These are phyloP conservation scores for Cercospora nicotianae DNA, from an alignment of 2,329 filamentous ascomycete genomes.

Conservation along the genomic window DNA sequence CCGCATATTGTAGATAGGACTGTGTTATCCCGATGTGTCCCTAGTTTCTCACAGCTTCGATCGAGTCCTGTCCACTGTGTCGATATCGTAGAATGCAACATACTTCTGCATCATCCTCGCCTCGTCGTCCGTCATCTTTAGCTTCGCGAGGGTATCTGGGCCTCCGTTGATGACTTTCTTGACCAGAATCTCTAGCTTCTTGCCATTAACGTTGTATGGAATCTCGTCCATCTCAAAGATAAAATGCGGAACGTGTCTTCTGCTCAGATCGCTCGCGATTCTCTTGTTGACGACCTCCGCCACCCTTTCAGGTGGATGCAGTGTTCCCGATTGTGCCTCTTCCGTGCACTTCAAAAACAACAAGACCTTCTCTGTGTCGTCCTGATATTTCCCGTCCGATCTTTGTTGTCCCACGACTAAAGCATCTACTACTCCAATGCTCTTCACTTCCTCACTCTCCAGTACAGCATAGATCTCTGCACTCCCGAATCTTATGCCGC, in stretches of 20 bases:
- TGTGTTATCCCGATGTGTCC: background rate
- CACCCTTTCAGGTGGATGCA: background rate
- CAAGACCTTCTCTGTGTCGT: background rate
- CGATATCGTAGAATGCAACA: background rate
- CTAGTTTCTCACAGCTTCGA: background rate
- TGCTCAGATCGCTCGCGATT: background rate
- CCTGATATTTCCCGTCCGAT: background rate
- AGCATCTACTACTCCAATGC: background rate
- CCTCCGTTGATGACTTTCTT: background rate
- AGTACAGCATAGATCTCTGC: background rate
- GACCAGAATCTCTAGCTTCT: background rate
- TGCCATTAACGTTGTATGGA: background rate
- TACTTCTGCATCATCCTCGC: background rate
- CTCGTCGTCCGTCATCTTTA: background rate
- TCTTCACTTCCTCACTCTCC: background rate
- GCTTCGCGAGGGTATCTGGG: background rate
- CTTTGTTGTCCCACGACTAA: background rate
- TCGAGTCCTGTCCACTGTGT: background rate
- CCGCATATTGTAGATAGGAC: background rate
- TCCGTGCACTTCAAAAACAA: background rate
- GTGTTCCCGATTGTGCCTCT: background rate
- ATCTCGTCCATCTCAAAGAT: background rate
- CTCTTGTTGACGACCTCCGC: background rate
- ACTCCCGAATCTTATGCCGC: background rate
- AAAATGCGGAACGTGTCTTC: background rate